phyloP scores from a whole-genome alignment of 2,329 filamentous ascomycete genomes.

The Nemania sp. region DNA sequence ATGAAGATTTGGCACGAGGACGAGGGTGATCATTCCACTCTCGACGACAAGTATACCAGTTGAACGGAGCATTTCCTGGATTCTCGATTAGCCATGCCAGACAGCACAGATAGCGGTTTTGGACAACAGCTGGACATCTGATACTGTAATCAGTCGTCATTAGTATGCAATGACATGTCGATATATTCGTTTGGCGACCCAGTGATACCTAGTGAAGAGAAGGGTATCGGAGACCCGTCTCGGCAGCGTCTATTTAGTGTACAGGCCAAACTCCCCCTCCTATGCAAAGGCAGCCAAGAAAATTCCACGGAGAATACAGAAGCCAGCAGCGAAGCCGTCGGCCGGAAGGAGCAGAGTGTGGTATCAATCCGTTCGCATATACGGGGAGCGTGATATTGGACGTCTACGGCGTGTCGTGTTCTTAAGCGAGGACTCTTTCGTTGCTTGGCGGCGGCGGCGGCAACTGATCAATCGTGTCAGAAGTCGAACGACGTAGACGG shows the following conservation, averaged over 20 bases:
- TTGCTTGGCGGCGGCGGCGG: constrained; percentile 41
- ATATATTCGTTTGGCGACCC: constrained; percentile 26
- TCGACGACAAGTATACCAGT: constrained; percentile 18
- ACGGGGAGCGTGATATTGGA: constrained; percentile 19
- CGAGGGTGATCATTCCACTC: constrained; percentile 5
- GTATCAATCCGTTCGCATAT: constrained; percentile 16
- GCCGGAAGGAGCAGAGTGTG: constrained; percentile 38
- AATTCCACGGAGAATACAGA: constrained; percentile 36
- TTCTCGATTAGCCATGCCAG: constrained; percentile 14
- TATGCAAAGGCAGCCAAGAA: constrained; percentile 33
- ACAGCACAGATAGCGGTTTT: constrained; percentile 1
- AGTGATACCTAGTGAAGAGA: constrained; percentile 15
- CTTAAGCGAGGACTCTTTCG: constrained; percentile 42
- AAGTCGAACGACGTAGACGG: background rate
- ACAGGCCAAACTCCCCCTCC: constrained; percentile 32
- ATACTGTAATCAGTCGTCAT: constrained; percentile 30
- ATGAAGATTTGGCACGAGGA: constrained; percentile 63
- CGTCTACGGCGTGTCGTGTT: constrained; percentile 14
- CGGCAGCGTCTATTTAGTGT: constrained; percentile 35
- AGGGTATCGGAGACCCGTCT: constrained; percentile 26
- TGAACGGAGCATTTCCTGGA: constrained; percentile 1
- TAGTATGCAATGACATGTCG: constrained; percentile 33
- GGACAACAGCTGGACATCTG: background rate
- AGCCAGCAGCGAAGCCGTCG: constrained; percentile 26
- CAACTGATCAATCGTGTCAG: constrained; percentile 33